Evolutionary conservation across 768 basidiomycete species (phyloP).

Genomic region (Thelephora aurantiotincta): DNA sequence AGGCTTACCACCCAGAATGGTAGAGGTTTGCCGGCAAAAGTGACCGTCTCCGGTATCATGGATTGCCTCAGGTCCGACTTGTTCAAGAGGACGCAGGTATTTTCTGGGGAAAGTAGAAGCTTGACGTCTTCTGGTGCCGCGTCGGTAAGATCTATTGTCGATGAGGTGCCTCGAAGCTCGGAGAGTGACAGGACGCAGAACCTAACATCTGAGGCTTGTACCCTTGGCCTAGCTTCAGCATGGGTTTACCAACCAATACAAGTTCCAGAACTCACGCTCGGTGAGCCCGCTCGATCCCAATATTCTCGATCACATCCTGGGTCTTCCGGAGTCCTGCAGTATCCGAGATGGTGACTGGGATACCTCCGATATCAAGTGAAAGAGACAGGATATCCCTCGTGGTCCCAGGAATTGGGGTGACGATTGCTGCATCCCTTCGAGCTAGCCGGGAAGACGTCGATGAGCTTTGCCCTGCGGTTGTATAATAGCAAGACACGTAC

Average conservation of each 20-base stretch:
- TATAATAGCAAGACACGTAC: constrained; percentile 20
- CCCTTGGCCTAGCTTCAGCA: constrained; percentile 25
- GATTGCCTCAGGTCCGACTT: constrained; percentile 47
- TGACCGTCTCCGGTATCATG: neutral
- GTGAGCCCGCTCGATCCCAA: constrained; percentile 67
- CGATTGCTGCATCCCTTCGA: constrained; percentile 80
- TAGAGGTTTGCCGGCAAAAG: too few relatives aligned
- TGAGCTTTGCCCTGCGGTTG: neutral
- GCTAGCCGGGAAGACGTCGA: constrained; percentile 47
- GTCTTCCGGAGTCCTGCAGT: constrained; percentile 75
- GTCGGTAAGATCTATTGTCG: constrained; percentile 8
- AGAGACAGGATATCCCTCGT: constrained; percentile 81
- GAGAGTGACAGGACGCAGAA: constrained; percentile 74
- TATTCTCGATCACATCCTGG: constrained; percentile 58
- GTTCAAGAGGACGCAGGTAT: constrained; percentile 66
- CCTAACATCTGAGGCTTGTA: constrained; percentile 51
- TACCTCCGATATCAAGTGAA: constrained; percentile 76
- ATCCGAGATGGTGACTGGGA: constrained; percentile 71
- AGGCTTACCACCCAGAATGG: constrained; percentile 52
- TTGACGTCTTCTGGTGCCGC: constrained; percentile 32
- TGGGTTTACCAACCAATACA: neutral
- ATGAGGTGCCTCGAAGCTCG: constrained; percentile 17
- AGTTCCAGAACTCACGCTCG: constrained; percentile 35
- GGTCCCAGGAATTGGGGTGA: constrained; percentile 77
- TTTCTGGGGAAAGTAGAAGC: constrained; percentile 28